Percentiles rank a stretch among this genome's conserved stretches.
Evolutionary conservation across 352 stramenopile species (phyloP).

Genomic region (Phytophthora nicotianae): DNA sequence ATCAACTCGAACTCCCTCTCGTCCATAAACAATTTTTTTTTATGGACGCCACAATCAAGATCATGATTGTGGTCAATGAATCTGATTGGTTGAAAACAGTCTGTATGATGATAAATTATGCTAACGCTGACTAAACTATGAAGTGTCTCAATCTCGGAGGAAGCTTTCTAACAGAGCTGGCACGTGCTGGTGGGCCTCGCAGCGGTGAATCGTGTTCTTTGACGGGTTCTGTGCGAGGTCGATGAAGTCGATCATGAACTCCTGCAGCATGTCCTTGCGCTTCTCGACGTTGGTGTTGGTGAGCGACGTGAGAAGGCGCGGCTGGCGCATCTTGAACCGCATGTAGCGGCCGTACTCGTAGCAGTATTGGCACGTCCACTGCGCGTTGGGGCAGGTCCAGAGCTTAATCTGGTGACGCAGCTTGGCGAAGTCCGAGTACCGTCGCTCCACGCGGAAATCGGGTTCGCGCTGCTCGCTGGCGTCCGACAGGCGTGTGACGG

Average conservation of each 20-base stretch:
- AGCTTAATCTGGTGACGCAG: conserved; percentile 50
- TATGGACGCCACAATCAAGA: neutral
- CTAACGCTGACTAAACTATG: conserved; percentile 12
- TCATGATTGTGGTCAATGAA: neutral
- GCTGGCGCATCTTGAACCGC: conserved; percentile 55
- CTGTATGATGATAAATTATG: conserved; percentile 28
- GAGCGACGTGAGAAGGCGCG: conserved; percentile 48
- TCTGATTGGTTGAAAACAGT: conserved; percentile 12
- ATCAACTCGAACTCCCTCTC: conserved; percentile 54
- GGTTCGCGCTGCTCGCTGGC: conserved; percentile 31
- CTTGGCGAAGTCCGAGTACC: conserved; percentile 67
- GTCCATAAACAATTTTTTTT: conserved; percentile 38
- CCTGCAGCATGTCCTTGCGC: conserved; percentile 55
- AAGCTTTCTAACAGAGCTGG: conserved; percentile 54
- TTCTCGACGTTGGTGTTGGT: conserved; percentile 37
- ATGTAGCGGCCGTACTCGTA: conserved; percentile 62
- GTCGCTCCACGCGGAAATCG: conserved; percentile 61
- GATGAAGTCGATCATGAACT: conserved; percentile 59
- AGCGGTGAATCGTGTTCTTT: conserved; percentile 42
- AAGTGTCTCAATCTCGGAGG: conserved; percentile 39
- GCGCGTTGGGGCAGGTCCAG: conserved; percentile 49
- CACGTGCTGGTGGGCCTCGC: conserved; percentile 51
- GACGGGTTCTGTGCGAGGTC: conserved; percentile 48
- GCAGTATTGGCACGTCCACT: conserved; percentile 66
- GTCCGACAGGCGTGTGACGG: conserved; percentile 27